A percentile compares a stretch with the other conserved stretches of the same genome.
phyloP scores from a whole-genome alignment of 345 rosid species.

The Linum trigynum region DNA sequence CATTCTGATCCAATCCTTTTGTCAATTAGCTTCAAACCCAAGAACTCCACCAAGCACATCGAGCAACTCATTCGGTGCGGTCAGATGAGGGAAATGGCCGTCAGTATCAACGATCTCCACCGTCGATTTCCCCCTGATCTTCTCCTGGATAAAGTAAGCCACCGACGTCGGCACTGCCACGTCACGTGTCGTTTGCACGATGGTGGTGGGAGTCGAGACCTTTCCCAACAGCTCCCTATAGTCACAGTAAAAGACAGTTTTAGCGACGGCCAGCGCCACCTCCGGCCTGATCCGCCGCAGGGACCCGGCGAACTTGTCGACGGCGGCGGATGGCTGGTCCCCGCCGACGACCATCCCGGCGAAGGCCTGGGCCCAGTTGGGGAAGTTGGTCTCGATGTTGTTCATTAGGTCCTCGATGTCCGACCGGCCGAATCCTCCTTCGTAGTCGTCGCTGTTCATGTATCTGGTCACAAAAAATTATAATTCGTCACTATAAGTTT shows the following conservation, averaged over 20 bases:
- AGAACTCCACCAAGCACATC: slow-evolving; percentile 33
- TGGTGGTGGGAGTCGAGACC: slow-evolving; percentile 46
- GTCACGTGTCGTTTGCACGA: slow-evolving; percentile 45
- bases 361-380: slow-evolving; percentile 42
- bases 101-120: slow-evolving; percentile 40
- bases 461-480: slow-evolving; percentile 28
- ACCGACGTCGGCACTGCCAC: slow-evolving; percentile 42
- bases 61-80: slow-evolving; percentile 45
- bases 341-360: slow-evolving; percentile 33
- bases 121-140: slow-evolving; percentile 41
- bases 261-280: slow-evolving; percentile 46
- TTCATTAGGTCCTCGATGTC: slow-evolving; percentile 35
- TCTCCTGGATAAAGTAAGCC: slow-evolving; percentile 54
- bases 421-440: slow-evolving; percentile 46
- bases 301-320: slow-evolving; percentile 22
- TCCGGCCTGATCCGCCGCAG: slow-evolving; percentile 45
- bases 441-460: slow-evolving; percentile 42
- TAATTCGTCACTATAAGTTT: too few species aligned
- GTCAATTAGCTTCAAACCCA: slow-evolving; percentile 15
- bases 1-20: not conserved
- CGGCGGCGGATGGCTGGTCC: slow-evolving; percentile 26
- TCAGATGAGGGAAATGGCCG: slow-evolving; percentile 76
- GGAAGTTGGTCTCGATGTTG: slow-evolving; percentile 38
- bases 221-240: slow-evolving; percentile 38
- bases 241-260: slow-evolving; percentile 50